Evolutionary conservation across 768 basidiomycete species (phyloP), one percentile per base, ranked within the genome.

Genomic region (Lanmaoa pseudosensibilis): DNA sequence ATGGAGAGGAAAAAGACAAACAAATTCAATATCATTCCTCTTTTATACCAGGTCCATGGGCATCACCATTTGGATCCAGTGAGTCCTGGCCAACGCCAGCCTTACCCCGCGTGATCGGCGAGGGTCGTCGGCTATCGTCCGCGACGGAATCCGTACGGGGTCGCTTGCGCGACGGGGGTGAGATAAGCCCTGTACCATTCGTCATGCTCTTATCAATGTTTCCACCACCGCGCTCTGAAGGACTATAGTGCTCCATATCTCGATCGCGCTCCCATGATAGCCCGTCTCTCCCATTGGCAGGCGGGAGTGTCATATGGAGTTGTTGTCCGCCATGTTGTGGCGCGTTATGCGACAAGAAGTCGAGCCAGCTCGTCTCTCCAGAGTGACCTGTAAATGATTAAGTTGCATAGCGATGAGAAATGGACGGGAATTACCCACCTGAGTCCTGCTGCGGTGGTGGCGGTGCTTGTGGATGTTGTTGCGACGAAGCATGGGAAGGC

Each of bases 191-290:
- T 11, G 44, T 41, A 4, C 70, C 67, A 16, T 66, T 63, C 27
- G 48, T 19, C 51, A 56, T 45, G 27, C 45, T 37, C 54, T 67
- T 73, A 21, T 69, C 65, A 0, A 60, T 43, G 37, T 47, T 40
- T 38, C 58, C 64, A 21, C 55, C 60, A 2, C 58, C 55, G 33
- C 70, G 71, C 19, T 71, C 72, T 9, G 69, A 71, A 25, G 70
- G 57, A 3, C 58, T 55, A 23, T 69, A 71, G 19, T 72, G 69
- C 9, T 71, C 71, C 27, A 62, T 37, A 19, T 69, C 60, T 43
- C 69, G 65, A 32, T 73, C 69, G 5, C 69, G 69, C 39, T 71
- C 69, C 69, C 69, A 71, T 23, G 71, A 69, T 38, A 73, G 47
- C 21, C 58, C 56, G 8, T 65, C 71, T 43, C 69, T 60, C 13